Base-by-base conservation (phyloP, 495 filamentous ascomycete species). In the Achaetomiella virescens region DNA sequence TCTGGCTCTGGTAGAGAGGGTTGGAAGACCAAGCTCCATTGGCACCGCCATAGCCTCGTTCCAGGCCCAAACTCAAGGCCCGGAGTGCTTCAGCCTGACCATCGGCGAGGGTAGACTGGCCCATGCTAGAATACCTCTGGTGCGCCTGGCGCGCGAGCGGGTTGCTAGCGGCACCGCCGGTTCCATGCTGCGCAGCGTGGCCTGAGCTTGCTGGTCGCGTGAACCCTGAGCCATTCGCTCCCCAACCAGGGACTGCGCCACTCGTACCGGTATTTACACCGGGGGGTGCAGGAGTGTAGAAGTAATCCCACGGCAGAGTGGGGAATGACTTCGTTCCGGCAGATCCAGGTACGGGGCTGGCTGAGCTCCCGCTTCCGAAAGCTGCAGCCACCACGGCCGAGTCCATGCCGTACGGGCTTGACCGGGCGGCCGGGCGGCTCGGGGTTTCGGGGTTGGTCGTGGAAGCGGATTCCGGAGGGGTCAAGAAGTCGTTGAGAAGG, bases 271-370 rank as follows among this genome's bases (percentile, higher is more conserved):
- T 20, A 18, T 57, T 55, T 21, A 52, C 46, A 54, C 61, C 66
- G 15, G 54, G 58, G 8, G 67, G 64, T n/a, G 56, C 65, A 11
- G 73, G 69, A 6, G 58, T 63, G 42, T 70, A 71, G 43, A 76
- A 74, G 49, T 71, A 75, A 11, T 66, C 63, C 75, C 75, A 77
- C 18, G 75, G 73, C 31, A 77, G 64, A 22, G 54, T 70, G 3
- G 72, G 72, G 14, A 75, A 72, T 6, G 66, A 21, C 56, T 72
- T 76, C 1, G 64, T 63, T 2, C 54, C 69, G 9, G 72, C 66
- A 14, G 75, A 75, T 8, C 66, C 68, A 8, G 73, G 67, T 11
- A 61, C 46, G 2, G 66, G 65, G 49, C 65, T 69, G n/a, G 45
- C 47, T 33, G 66, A 50, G 43, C 48, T 38, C 17, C 60, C 47